phyloP scores from a whole-genome alignment of 345 rosid species.

The Gossypium raimondii region DNA sequence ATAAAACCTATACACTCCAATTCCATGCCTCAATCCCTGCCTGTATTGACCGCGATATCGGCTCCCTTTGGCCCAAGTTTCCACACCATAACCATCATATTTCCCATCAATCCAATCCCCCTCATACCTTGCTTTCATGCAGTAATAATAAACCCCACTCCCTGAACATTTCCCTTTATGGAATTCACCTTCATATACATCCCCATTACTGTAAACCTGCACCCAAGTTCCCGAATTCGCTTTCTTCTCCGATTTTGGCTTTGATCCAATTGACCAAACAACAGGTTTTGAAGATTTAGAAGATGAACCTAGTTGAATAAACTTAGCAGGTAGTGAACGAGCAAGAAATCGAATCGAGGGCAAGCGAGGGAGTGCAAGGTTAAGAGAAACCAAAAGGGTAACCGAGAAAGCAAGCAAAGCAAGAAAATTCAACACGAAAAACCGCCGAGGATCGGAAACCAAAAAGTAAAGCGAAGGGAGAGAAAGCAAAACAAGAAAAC shows the following conservation, averaged over 20 bases:
- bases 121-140: constrained; percentile 68
- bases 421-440: constrained; percentile 32
- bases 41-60: constrained; percentile 74
- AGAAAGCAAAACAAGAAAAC: constrained; percentile 48
- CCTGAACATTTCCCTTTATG: constrained; percentile 73
- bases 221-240: constrained; percentile 64
- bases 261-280: constrained; percentile 82
- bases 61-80: constrained; percentile 88
- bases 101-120: constrained; percentile 86
- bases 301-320: constrained; percentile 30
- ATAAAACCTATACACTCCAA: constrained; percentile 70
- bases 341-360: constrained; percentile 57
- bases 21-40: constrained; percentile 84
- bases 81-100: constrained; percentile 82
- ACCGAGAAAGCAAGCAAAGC: constrained; percentile 36
- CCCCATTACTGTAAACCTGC: constrained; percentile 62
- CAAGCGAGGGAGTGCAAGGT: constrained; percentile 55
- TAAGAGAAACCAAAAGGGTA: constrained; percentile 42
- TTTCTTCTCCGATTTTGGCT: constrained; percentile 47
- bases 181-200: constrained; percentile 86
- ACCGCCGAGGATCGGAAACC: constrained; percentile 29
- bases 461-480: constrained; percentile 46
- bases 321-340: constrained; percentile 50
- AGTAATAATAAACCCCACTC: constrained; percentile 74
- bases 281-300: constrained; percentile 44